These are phyloP conservation scores for Przewalskia tangutica DNA, from an alignment of 257 asterid genomes.

Conservation along the genomic window DNA sequence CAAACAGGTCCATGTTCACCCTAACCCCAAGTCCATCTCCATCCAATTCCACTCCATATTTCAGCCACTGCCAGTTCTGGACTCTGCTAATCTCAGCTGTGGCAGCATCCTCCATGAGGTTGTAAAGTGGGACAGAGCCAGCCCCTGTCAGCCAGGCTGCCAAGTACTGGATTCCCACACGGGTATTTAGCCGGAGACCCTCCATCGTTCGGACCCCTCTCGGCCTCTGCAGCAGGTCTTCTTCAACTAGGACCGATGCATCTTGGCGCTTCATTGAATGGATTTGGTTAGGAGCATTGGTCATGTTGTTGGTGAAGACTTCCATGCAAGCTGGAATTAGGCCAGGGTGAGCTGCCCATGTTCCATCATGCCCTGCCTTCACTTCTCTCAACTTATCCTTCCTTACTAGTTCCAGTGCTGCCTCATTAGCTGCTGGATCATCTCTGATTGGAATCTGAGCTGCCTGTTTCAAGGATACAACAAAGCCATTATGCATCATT, in stretches of 20 bases:
- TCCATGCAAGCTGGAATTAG: slow-evolving; percentile 59
- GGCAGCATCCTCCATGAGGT: slow-evolving; percentile 97
- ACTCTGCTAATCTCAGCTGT: slow-evolving; percentile 97
- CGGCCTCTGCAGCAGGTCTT: slow-evolving; percentile 69
- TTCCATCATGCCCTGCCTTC: slow-evolving; percentile 92
- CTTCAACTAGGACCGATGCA: slow-evolving; percentile 39
- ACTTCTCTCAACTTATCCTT: slow-evolving; percentile 80
- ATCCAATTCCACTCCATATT: slow-evolving; percentile 59
- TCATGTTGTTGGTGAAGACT: slow-evolving; percentile 56
- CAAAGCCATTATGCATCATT: background rate
- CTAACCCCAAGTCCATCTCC: slow-evolving; percentile 81
- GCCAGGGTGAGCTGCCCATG: slow-evolving; percentile 99
- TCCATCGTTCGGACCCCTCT: slow-evolving; percentile 73
- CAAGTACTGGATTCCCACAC: slow-evolving; percentile 84
- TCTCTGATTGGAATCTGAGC: slow-evolving; percentile 94
- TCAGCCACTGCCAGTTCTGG: slow-evolving; percentile 97
- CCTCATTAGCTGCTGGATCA: slow-evolving; percentile 71
- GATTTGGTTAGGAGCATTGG: slow-evolving; percentile 52
- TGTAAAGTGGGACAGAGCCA: slow-evolving; percentile 89
- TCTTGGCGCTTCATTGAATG: slow-evolving; percentile 51
- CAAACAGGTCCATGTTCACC: slow-evolving; percentile 62
- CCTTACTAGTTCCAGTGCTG: slow-evolving; percentile 65
- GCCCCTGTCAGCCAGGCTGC: slow-evolving; percentile 90
- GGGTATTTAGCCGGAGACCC: slow-evolving; percentile 82
- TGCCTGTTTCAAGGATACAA: slow-evolving; percentile 38